Base-by-base conservation (phyloP, 345 rosid genomes). In the Stellera chamaejasme region DNA sequence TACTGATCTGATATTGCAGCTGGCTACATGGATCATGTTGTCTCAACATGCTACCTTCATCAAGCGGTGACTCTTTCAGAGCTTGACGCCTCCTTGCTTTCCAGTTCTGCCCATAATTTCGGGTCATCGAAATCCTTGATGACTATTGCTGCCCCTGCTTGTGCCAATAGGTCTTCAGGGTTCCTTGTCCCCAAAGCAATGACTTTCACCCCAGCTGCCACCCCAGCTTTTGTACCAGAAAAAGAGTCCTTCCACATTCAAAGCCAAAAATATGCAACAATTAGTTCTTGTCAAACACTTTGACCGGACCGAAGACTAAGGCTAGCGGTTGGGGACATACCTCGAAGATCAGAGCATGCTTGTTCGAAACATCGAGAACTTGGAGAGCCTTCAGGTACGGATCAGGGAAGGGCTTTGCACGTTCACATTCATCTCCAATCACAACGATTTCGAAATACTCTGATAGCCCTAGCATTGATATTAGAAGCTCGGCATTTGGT, bases 141-240 rank as follows among this genome's bases (percentile, higher is more conserved):
- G 48, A 74, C 62, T 15, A 74, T 46, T 6, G 48, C 26, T 1
- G 76, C 70, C 13, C 71, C 67, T 4, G 76, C 79, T 59, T 68
- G 62, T 26, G 11, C 42, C 46, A 73, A 61, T 27, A 68, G 19
- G 10, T 62, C 36, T 44, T 63, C 62, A 0, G 72, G 76, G 47
- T 77, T 74, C 43, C 82, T 55, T 3, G 69, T 62, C 3, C 61
- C 65, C 9, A 77, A 32, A 0, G 72, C 82, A 48, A 70, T 62
- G 7, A 74, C 79, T 2, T 72, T 78, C 71, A 77, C 62, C 16
- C 79, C 74, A 3, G 82, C 76, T 11, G 74, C 76, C 14, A 73
- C 72, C 54, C 76, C 78, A 10, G 82, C 78, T 60, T 55, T 71
- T 43, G 61, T 73, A 1, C 82, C 78, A 3, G 79, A 71, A 56